Evolutionary conservation across 2,329 filamentous ascomycete species (phyloP).

Genomic region (Fusarium succisae): DNA sequence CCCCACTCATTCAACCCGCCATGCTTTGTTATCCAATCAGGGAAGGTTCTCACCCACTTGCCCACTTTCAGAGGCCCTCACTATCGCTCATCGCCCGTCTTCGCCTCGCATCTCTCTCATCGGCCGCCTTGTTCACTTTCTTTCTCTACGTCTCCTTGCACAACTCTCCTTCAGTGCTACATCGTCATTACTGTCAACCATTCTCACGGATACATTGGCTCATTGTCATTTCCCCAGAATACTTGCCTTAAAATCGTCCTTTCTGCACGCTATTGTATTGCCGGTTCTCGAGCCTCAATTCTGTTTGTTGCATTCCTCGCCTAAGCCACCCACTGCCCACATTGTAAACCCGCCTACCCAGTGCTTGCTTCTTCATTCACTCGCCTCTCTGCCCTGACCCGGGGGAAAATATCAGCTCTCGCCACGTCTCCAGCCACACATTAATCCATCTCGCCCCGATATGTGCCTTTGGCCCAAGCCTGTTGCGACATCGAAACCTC

Average conservation of each 20-base stretch:
- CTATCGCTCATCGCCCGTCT: slow-evolving; percentile 38
- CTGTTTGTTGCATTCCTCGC: slow-evolving; percentile 25
- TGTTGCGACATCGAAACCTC: slow-evolving; percentile 35
- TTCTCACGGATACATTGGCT: slow-evolving; percentile 25
- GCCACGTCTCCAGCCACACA: slow-evolving; percentile 57
- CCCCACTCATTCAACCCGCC: slow-evolving; percentile 28
- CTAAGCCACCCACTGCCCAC: slow-evolving; percentile 39
- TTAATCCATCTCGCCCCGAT: slow-evolving; percentile 48
- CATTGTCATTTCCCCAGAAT: slow-evolving; percentile 5
- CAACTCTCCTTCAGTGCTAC: slow-evolving; percentile 29
- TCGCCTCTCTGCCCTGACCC: slow-evolving; percentile 34
- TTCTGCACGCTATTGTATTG: slow-evolving; percentile 15
- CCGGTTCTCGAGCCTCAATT: slow-evolving; percentile 37
- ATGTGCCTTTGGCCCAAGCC: slow-evolving; percentile 47
- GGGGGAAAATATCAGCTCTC: slow-evolving; percentile 50
- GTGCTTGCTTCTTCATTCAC: slow-evolving; percentile 31
- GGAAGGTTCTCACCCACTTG: slow-evolving; percentile 13
- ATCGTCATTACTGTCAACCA: slow-evolving; percentile 32
- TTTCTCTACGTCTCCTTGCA: slow-evolving; percentile 28
- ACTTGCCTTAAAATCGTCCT: slow-evolving; percentile 21
- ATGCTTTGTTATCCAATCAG: slow-evolving; percentile 8
- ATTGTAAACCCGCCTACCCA: slow-evolving; percentile 30
- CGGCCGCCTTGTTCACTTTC: slow-evolving; percentile 37
- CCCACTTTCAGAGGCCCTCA: slow-evolving; percentile 36
- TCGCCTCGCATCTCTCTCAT: slow-evolving; percentile 40